Evolutionary conservation across 1,284 basidiomycete species (phyloP).

Genomic region (Ceratobasidium sp.): DNA sequence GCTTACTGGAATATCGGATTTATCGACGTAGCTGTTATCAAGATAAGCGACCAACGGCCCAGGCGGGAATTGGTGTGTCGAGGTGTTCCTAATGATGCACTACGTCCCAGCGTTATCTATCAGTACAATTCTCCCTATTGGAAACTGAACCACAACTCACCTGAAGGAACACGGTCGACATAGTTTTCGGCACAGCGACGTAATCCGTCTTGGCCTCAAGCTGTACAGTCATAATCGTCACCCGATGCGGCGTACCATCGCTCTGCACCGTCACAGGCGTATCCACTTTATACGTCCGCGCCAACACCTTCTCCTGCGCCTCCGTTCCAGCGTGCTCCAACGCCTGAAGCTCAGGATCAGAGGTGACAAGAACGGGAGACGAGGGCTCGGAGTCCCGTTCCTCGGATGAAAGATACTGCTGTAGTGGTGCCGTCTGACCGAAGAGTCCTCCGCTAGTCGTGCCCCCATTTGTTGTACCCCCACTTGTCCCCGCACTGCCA

Average conservation of each 20-base stretch:
- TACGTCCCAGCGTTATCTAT: too few relatives aligned
- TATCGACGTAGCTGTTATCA: slow-evolving; percentile 48
- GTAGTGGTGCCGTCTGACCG: not conserved
- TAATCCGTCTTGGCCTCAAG: slow-evolving; percentile 46
- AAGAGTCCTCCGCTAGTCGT: not conserved
- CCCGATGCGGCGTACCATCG: slow-evolving; percentile 46
- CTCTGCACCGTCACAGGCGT: slow-evolving; percentile 45
- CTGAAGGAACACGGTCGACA: slow-evolving; percentile 47
- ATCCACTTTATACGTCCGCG: slow-evolving; percentile 46
- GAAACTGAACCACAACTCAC: slow-evolving; percentile 28
- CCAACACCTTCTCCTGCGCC: slow-evolving; percentile 43
- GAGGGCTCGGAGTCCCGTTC: not conserved
- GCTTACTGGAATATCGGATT: slow-evolving; percentile 30
- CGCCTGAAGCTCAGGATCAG: slow-evolving; percentile 10
- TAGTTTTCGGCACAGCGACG: slow-evolving; percentile 46
- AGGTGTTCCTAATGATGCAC: slow-evolving; percentile 43
- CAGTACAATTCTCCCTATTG: not conserved
- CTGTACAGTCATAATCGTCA: slow-evolving; percentile 47
- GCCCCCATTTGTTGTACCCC: too few relatives aligned
- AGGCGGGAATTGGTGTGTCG: slow-evolving; percentile 41
- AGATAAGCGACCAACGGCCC: slow-evolving; percentile 47
- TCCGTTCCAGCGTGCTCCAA: slow-evolving; percentile 37
- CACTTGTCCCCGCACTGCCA: too few relatives aligned
- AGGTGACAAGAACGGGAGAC: slow-evolving; percentile 9
- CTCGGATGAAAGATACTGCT: not conserved